Base-by-base conservation (phyloP, 495 filamentous ascomycete genomes). In the Echria macrotheca region DNA sequence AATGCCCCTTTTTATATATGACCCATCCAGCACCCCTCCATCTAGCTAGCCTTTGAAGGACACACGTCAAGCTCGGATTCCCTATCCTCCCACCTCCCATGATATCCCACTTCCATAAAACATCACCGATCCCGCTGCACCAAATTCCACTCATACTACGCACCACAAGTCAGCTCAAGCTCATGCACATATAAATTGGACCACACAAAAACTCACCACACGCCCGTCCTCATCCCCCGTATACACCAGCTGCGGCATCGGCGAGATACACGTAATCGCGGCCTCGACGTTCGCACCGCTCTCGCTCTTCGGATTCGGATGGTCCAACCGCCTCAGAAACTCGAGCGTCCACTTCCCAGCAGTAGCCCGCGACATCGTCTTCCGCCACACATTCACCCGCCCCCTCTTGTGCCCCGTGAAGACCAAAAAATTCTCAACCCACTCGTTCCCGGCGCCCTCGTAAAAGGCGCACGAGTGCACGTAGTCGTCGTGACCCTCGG, bases 171-270 rank as follows among this genome's bases (percentile, higher is more conserved):
- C 59, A 65, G 56, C 55, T 31, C 33, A 14, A 12, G 29, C 31
- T 21, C 32, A 37, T 36, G 26, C 18, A 36, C 29, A 15, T 41
- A 15, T 4, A 36, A 31, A 29, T 29, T 1, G 9, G 11, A 23
- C 2, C 31, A 23, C 5, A 53, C 15, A 26, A 35, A 57, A 46
- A 74, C 73, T 70, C 55, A 78, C 73, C 61, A 96, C 91, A 70
- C 84, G 70, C 35, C 91, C 91, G 33, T 84, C 81, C 49, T 95
- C 91, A 70, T 96, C 91, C 6, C 93, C 91, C 0, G 91, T 95
- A 68, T 96, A 96, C 10, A 97, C 85, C 46, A 84, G 76, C 52
- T 83, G 80, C 53, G 86, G 78, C 74, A 90, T 85, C 10, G 93
- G 88, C 39, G 88, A 72, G 44, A 98, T 87, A 54, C 85, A 90